Base-by-base conservation (phyloP, 192 early-diverging fungal genomes). In the Funneliformis geosporum region DNA sequence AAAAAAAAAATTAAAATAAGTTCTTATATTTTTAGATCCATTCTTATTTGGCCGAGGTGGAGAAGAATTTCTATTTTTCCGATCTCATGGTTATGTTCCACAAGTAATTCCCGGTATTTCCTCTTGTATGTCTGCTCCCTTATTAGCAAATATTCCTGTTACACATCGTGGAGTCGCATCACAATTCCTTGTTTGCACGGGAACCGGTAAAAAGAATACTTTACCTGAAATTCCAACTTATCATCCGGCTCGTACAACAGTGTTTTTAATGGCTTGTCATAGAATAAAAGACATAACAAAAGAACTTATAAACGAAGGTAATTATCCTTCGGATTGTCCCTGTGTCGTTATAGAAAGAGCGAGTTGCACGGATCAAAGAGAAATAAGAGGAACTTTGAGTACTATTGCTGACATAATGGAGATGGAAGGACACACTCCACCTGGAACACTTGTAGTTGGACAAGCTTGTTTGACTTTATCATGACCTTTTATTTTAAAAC, bases 21-120 rank as follows among this genome's bases (percentile, higher is more conserved):
- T 33, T 71, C 16, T 47, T 42, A 25, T 28, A 50, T 6, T 9
- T 60, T 21, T 81, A 88, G 95, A 98, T 81, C 94, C 95, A 65
- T 97, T 93, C 84, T 88, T 98, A 33, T 97, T 96, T 85, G 97
- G 96, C 33, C 92, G 97, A 64, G 97, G 96, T 50, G 96, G 92
- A 28, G 97, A 98, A 83, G 97, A 98, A 79, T 84, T 93, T 18
- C 68, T 93, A n/a, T 93, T 90, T 73, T 94, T 94, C 83, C 85
- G 89, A 39, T 79, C 85, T 11, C 84, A 90, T 76, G 95, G 95
- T 25, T 93, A 89, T 71, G 90, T 93, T 38, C 85, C 87, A 7
- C 85, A 88, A 38, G 87, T 95, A 9, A 82, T 95, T 1, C 92
- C 95, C 10, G 96, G 96, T 28, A 84, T 98, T 9, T 90, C 91